Base-by-base conservation (phyloP, 768 basidiomycete genomes). In the Kwoniella sp. region DNA sequence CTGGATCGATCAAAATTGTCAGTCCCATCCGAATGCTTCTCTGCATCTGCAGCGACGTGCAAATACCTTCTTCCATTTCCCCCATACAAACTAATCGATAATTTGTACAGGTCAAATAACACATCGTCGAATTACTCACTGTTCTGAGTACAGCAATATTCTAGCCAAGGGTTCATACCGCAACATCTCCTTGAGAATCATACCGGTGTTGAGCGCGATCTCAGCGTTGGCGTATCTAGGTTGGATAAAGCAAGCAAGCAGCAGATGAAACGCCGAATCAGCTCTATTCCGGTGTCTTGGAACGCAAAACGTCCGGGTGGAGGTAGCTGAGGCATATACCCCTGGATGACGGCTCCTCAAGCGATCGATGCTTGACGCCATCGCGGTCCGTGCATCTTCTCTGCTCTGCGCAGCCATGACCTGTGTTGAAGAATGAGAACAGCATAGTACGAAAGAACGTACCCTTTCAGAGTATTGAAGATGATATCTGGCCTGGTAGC, bases 111-210 rank as follows among this genome's bases (percentile, higher is more conserved):
- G 7, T 13, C 7, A 33, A 33, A 54, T 1, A 30, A 47, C 52
- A 13, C 2, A 53, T 9, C 37, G 19, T 9, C 3, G 30, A 37
- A 7, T 25, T 50, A 84, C 92, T 80, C 79, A 95, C 95, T 95
- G 87, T 67, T 98, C 94, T 13, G 92, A 94, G 76, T 95, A 86
- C 47, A 99, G 85, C 57, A 98, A 80, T 57, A 93, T 87, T 84
- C 93, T 91, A 48, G 88, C 88, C 24, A 99, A 82, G 54, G 90
- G 87, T 77, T 99, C 96, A 77, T 96, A 91, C 68, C 89, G 85
- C 69, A 99, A 82, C 90, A 98, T 97, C 82, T 98, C 96, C 74
- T 91, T 90, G 54, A 99, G 83, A 61, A 98, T 90, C 92, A 96
- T 95, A 9, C 96, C 95, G 0, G 95, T 97, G 73, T 99, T 99